phyloP scores from a whole-genome alignment of 805 yeast species.

The Metschnikowia orientalis region DNA sequence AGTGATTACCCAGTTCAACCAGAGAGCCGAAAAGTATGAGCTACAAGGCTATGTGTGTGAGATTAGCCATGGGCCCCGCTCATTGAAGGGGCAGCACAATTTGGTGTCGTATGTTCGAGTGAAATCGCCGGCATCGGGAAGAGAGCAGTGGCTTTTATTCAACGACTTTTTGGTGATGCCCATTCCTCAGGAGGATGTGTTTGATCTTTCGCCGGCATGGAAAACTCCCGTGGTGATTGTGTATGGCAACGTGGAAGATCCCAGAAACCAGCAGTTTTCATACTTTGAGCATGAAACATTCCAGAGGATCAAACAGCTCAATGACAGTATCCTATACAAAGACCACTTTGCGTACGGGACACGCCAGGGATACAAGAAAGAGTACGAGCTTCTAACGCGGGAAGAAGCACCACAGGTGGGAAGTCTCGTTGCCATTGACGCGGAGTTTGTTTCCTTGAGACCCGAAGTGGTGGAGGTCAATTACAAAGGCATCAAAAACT shows the following conservation, averaged over 20 bases:
- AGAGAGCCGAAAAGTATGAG: constrained; percentile 48
- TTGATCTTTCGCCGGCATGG: constrained; percentile 71
- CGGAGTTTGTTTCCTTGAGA: constrained; percentile 84
- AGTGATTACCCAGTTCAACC: constrained; percentile 23
- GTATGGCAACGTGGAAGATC: constrained; percentile 51
- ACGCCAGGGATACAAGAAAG: constrained; percentile 53
- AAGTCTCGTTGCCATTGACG: constrained; percentile 85
- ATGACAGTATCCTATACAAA: constrained; percentile 63
- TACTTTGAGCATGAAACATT: constrained; percentile 28
- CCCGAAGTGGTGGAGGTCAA: constrained; percentile 78
- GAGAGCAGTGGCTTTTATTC: constrained; percentile 70
- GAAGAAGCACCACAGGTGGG: constrained; percentile 74
- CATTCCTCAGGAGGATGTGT: constrained; percentile 71
- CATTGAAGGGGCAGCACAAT: constrained; percentile 45
- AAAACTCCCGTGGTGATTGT: constrained; percentile 72
- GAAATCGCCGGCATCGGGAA: constrained; percentile 18
- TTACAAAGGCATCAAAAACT: constrained; percentile 62
- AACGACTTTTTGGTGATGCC: constrained; percentile 87
- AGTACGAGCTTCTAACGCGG: constrained; percentile 62
- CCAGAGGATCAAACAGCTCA: constrained; percentile 29
- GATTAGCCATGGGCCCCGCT: constrained; percentile 44
- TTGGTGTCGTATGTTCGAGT: constrained; percentile 56
- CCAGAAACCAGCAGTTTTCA: constrained; percentile 40
- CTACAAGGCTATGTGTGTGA: constrained; percentile 68
- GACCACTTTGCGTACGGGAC: constrained; percentile 71